These are phyloP conservation scores for Eucalyptus lansdowneana DNA, from an alignment of 345 rosid species.

Conservation along the genomic window DNA sequence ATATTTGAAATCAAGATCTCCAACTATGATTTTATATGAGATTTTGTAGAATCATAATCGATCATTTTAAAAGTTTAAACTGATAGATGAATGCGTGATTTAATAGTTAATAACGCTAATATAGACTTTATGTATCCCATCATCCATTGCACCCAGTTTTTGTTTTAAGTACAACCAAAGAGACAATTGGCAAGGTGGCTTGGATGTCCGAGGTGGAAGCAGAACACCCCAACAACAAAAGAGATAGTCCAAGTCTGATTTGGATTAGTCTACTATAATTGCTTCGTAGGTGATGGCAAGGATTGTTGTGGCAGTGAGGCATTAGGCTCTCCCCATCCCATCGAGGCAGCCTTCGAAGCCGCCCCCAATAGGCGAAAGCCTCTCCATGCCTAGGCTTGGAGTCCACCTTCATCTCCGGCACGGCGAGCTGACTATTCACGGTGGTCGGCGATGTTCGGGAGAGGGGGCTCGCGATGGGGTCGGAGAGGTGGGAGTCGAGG, in stretches of 20 bases:
- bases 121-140: not conserved
- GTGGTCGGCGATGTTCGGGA: not conserved
- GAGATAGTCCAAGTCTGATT: not conserved
- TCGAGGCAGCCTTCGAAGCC: conserved; percentile 14
- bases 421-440: conserved; percentile 31
- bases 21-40: accelerated
- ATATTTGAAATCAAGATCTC: no score
- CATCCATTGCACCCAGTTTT: not conserved
- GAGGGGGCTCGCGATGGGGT: not conserved
- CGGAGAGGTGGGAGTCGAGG: not conserved
- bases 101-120: no score
- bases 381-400: conserved; percentile 49
- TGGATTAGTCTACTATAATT: not conserved
- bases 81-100: no score
- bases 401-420: conserved; percentile 69
- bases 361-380: not conserved
- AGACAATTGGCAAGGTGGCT: not conserved
- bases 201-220: not conserved
- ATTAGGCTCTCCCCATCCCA: conserved; percentile 26
- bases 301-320: conserved; percentile 23
- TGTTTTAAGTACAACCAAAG: not conserved
- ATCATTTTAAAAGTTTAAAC: no score
- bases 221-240: not conserved
- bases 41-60: no score
- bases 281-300: not conserved